Conservation (phyloP, 1,139 yeast species). For the Candida smagusa region DNA sequence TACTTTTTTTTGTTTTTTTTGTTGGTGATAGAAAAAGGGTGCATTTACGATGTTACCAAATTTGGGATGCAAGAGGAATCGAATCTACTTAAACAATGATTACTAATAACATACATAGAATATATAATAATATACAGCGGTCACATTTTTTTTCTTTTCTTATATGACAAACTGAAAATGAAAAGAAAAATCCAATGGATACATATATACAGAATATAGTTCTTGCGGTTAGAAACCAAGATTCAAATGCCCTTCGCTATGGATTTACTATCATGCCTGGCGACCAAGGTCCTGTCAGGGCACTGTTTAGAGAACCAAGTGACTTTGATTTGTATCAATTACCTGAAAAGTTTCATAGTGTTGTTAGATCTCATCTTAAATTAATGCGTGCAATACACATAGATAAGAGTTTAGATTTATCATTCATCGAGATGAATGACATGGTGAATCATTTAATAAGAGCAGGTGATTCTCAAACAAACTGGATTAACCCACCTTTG, state of each 20-base stretch:
- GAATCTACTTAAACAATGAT: not conserved
- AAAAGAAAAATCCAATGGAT: not conserved
- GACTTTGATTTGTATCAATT: constrained; percentile 39
- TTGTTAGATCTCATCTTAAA: constrained; percentile 30
- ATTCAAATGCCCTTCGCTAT: constrained; percentile 19
- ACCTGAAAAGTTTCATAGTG: constrained; percentile 36
- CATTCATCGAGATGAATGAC: constrained; percentile 40
- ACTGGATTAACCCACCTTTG: constrained; percentile 67
- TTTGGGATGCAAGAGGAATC: not conserved
- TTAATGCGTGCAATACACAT: constrained; percentile 38
- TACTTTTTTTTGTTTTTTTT: not conserved
- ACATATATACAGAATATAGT: constrained; percentile 20
- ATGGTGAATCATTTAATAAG: constrained; percentile 51
- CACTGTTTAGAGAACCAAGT: constrained; percentile 32
- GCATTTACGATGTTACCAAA: not conserved
- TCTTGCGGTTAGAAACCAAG: constrained; percentile 17
- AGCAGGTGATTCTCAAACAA: constrained; percentile 58
- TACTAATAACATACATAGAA: too few relatives aligned
- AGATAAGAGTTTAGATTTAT: constrained; percentile 32
- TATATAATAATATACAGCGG: too few relatives aligned
- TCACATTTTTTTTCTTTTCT: too few relatives aligned
- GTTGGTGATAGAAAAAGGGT: not conserved
- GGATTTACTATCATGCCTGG: constrained; percentile 37
- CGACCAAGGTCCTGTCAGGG: constrained; percentile 24
- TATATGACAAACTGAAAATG: too few relatives aligned